Conservation (phyloP, 2,329 filamentous ascomycete genomes). For the Clarireedia monteithiana region DNA sequence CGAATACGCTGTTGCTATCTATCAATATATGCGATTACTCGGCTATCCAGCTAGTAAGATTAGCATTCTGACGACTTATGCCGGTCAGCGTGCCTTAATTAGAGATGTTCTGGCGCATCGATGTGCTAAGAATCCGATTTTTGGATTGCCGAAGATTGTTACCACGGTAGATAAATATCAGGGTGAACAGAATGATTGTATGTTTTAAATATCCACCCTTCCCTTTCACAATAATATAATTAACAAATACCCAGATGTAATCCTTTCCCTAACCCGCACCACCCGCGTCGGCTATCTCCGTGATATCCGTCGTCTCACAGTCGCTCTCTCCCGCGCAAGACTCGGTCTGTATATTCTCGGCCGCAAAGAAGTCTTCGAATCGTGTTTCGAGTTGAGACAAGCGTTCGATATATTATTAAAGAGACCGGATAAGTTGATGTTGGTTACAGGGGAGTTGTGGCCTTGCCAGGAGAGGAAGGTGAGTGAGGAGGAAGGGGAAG, state of each 20-base stretch:
- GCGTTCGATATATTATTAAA: conserved; percentile 74
- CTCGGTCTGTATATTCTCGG: conserved; percentile 90
- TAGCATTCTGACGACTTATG: conserved; percentile 86
- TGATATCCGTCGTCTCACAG: conserved; percentile 86
- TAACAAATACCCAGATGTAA: conserved; percentile 57
- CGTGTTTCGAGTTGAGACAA: conserved; percentile 77
- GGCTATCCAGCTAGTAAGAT: conserved; percentile 73
- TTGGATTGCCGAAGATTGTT: conserved; percentile 82
- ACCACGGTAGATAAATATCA: conserved; percentile 98
- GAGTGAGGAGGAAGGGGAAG: conserved; percentile 34
- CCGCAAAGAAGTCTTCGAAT: conserved; percentile 79
- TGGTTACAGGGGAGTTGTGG: conserved; percentile 83
- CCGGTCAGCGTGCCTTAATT: conserved; percentile 82
- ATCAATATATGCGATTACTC: conserved; percentile 93
- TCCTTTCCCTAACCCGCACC: conserved; percentile 86
- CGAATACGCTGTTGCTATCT: conserved; percentile 92
- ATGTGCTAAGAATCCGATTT: conserved; percentile 75
- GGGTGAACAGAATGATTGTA: conserved; percentile 98
- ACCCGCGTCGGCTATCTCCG: conserved; percentile 85
- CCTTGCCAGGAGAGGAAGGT: conserved; percentile 51
- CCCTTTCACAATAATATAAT: background rate
- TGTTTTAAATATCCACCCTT: conserved; percentile 33
- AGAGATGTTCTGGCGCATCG: conserved; percentile 77
- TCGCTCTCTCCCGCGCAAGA: conserved; percentile 85
- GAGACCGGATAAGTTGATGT: conserved; percentile 71